Evolutionary conservation across 2,329 filamentous ascomycete genomes (phyloP).

Genomic region (Neonectria faginata): DNA sequence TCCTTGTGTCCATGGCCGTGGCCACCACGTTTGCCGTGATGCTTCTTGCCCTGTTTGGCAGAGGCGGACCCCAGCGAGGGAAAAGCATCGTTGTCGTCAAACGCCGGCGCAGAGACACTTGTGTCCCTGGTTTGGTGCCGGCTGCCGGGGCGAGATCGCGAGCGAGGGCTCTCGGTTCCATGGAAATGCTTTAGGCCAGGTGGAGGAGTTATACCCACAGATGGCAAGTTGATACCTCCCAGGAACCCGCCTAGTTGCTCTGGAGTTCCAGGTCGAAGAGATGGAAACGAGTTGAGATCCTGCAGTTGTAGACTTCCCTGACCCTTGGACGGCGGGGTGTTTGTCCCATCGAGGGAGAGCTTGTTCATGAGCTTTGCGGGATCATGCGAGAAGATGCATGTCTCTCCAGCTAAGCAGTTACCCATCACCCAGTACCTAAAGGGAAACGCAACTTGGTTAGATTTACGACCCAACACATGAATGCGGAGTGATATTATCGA

Average conservation of each 20-base stretch:
- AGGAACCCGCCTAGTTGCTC: conserved; percentile 69
- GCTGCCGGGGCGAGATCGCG: conserved; percentile 86
- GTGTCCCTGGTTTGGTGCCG: conserved; percentile 73
- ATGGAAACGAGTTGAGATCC: conserved; percentile 87
- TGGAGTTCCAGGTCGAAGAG: conserved; percentile 71
- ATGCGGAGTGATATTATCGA: conserved; percentile 45
- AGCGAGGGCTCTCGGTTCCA: conserved; percentile 71
- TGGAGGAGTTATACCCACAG: conserved; percentile 71
- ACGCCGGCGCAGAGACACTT: conserved; percentile 76
- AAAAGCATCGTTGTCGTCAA: conserved; percentile 96
- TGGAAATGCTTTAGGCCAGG: conserved; percentile 76
- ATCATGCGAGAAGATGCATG: conserved; percentile 97
- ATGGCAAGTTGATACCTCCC: conserved; percentile 63
- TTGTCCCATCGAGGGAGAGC: conserved; percentile 77
- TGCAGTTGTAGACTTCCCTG: conserved; percentile 81
- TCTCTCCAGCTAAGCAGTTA: conserved; percentile 92
- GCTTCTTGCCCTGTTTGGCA: conserved; percentile 85
- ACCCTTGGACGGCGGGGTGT: conserved; percentile 71
- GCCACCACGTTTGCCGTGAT: conserved; percentile 90
- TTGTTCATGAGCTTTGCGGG: conserved; percentile 87
- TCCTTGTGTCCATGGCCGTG: conserved; percentile 80
- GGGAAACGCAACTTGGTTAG: conserved; percentile 24
- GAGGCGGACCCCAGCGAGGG: conserved; percentile 84
- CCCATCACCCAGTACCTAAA: conserved; percentile 93
- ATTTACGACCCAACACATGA: background rate